Evolutionary conservation across 1,139 yeast genomes (phyloP), one percentile per base, ranked within the genome.

Genomic region (Lodderomyces jiufengensis): DNA sequence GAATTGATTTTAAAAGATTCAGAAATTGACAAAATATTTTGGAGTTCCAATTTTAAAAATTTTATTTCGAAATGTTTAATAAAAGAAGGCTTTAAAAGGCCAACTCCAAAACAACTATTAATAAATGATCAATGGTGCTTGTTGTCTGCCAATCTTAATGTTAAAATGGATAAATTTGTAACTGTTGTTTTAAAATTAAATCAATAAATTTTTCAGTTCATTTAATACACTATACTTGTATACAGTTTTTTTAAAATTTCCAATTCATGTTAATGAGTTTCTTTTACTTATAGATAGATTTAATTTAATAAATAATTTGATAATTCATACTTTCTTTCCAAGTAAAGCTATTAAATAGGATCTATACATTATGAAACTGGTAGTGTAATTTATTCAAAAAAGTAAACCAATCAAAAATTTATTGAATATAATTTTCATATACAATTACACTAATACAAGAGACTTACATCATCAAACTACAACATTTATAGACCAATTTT

Each of bases 81-180:
- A 48, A 90, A 88, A 52, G 86, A 87, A 43, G 79, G 87, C 23
- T 72, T 69, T 26, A 81, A 80, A 46, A 68, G 98, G 40, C 96
- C 97, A 6, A 79, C 90, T 39, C 98, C 98, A 9, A 70, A 94
- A 47, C 96, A 90, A 54, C 84, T 92, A 92, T 69, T 92, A 30
- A 34, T 33, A 12, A 27, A 33, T 24, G 46, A 45, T 30, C 39
- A 38, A 27, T 45, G 48, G 48, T 35, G 44, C 29, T 31, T 45
- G 5, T 31, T 36, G 1, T 47, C 40, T 31, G 46, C 34, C 36
- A 39, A 39, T 21, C 45, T 43, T 28, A 69, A 63, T 33, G 95
- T 90, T 10, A 77, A 80, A 48, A 92, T 92, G 97, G 95, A 80
- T 48, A 81, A 78, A 57, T 85, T 92, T 60, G 87, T 92, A 15